A percentile compares a stretch with the other conserved stretches of the same genome.
Evolutionary conservation across 768 basidiomycete genomes (phyloP).

Genomic region (Lentinula boryana): DNA sequence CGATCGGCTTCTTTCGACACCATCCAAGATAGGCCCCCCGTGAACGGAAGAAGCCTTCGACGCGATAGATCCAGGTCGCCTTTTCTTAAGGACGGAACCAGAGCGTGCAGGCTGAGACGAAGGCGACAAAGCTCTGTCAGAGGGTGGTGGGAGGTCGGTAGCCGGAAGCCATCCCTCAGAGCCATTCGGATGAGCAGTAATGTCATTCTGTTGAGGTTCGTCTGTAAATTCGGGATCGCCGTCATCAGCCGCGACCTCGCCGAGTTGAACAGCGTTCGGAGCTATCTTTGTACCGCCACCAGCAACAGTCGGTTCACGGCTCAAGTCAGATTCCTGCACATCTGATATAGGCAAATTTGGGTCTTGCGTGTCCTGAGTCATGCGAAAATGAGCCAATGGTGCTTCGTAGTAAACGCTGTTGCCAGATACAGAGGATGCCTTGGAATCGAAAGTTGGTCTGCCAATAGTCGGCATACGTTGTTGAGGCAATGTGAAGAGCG

Average conservation of each 20-base stretch:
- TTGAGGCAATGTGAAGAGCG: background rate
- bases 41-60: background rate
- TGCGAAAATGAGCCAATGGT: background rate
- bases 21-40: background rate
- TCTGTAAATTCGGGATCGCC: background rate
- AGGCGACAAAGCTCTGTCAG: background rate
- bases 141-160: background rate
- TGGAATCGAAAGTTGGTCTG: background rate
- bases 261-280: background rate
- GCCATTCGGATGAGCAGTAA: conserved; percentile 5
- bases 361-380: background rate
- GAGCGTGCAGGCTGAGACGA: background rate
- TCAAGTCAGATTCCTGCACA: background rate
- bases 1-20: background rate
- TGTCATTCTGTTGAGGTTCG: background rate
- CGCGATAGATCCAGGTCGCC: background rate
- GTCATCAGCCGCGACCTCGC: background rate
- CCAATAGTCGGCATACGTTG: background rate
- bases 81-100: conserved; percentile 5
- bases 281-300: background rate
- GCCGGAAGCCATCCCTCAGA: conserved; percentile 9
- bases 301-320: conserved; percentile 1
- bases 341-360: background rate
- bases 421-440: background rate
- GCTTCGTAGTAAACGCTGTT: conserved; percentile 4